These are phyloP conservation scores for Ulota crispa DNA, from an alignment of 225 moss, liverwort and hornwort species.

Conservation along the genomic window DNA sequence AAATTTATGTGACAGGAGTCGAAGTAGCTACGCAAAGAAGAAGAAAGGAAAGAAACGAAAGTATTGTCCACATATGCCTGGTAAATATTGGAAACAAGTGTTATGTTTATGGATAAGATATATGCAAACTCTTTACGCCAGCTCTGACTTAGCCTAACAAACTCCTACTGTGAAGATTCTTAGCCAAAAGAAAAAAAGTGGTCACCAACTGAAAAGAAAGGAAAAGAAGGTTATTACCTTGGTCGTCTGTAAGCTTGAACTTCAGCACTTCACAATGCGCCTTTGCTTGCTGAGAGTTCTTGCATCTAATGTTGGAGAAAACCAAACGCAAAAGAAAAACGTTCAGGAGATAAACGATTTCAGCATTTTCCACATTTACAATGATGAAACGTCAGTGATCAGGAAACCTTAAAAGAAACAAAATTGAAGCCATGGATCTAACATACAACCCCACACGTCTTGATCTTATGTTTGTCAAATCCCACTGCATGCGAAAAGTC, in stretches of 20 bases:
- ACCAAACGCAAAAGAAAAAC: background rate
- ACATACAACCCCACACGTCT: background rate
- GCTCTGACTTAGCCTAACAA: too few relatives aligned
- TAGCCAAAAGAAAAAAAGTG: too few relatives aligned
- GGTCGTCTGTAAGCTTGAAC: constrained; percentile 61
- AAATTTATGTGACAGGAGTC: too few relatives aligned
- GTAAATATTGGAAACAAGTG: too few relatives aligned
- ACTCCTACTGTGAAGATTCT: too few relatives aligned
- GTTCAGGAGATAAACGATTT: background rate
- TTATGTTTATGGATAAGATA: too few relatives aligned
- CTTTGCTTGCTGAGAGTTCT: constrained; percentile 71
- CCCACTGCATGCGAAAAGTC: background rate
- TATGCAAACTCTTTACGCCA: too few relatives aligned
- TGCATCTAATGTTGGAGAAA: constrained; percentile 54
- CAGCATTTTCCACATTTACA: background rate
- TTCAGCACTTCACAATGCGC: constrained; percentile 66
- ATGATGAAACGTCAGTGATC: background rate
- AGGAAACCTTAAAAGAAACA: background rate
- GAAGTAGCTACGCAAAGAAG: too few relatives aligned
- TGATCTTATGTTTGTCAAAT: background rate
- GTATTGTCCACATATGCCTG: too few relatives aligned
- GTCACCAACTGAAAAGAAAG: background rate
- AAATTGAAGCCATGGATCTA: background rate
- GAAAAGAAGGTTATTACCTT: constrained; percentile 41
- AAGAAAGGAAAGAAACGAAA: too few relatives aligned